A percentile compares a stretch with the other conserved stretches of the same genome.
Evolutionary conservation across 2,329 filamentous ascomycete genomes (phyloP).

Genomic region (Ophiostoma tasmaniense): DNA sequence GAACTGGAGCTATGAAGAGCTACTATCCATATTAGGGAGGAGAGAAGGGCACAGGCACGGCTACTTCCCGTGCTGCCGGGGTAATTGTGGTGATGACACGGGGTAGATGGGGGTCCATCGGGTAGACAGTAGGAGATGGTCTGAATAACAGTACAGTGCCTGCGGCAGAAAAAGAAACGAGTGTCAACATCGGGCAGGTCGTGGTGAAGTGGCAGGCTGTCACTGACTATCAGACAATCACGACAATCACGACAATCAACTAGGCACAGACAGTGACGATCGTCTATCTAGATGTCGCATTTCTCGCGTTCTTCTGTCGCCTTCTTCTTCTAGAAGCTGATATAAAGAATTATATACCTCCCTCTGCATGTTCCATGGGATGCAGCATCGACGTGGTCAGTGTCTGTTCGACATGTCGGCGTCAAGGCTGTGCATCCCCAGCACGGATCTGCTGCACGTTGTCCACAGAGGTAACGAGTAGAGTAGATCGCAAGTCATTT

Average conservation of each 20-base stretch:
- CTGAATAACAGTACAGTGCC: neutral
- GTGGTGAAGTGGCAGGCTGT: neutral
- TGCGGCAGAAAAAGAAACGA: neutral
- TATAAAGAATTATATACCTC: neutral
- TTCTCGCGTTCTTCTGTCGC: neutral
- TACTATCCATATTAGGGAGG: slow-evolving; percentile 4
- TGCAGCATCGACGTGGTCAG: neutral
- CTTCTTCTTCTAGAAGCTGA: slow-evolving; percentile 6
- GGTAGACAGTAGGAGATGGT: neutral
- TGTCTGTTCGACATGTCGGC: neutral
- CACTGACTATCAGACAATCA: neutral
- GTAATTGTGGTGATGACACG: neutral
- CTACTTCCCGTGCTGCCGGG: neutral
- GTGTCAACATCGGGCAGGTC: neutral
- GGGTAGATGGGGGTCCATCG: neutral
- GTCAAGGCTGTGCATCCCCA: neutral
- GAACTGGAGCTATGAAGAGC: neutral
- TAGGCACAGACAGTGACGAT: neutral
- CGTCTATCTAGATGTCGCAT: neutral
- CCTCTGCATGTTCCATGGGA: neutral
- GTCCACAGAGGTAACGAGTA: neutral
- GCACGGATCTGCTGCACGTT: neutral
- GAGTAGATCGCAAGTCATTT: neutral
- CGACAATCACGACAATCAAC: neutral
- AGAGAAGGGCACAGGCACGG: neutral